Base-by-base conservation (phyloP, 805 yeast species). In the Ascoidea tarda region DNA sequence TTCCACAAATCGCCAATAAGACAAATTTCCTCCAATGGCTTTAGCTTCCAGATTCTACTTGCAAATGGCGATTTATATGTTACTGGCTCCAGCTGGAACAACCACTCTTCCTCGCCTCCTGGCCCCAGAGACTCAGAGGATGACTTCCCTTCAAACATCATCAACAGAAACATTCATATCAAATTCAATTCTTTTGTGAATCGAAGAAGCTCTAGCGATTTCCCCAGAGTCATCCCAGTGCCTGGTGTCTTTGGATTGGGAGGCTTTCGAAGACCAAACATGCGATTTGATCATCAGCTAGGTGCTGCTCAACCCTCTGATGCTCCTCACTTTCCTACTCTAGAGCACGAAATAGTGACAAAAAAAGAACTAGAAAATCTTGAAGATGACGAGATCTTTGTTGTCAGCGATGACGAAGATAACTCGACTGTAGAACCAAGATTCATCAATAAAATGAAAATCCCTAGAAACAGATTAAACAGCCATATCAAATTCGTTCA, bases 401-500 rank as follows among this genome's bases (percentile, higher is more conserved):
- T 10, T 10, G 8, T 38, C 8, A 14, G 14, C 14, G 8, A 8
- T 38, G 44, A 38, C 14, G 44, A 38, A 38, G 8, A 8, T 38
- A 14, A 38, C 14, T 14, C 44, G 14, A 38, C 14, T 33, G 50
- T 48, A n/a, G 38, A 21, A 21, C n/a, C 6, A 8, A 33, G 6
- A 6, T 12, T 32, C 1, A 16, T 48, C 42, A 16, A 28, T n/a
- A 10, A 31, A 38, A 6, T 32, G 5, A 33, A 48, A 32, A 33
- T 53, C 6, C 55, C 55, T 38, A 49, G 45, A n/a, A 48, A 38
- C 14, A 31, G 46, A 21, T 31, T 46, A 32, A 55, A 54, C 6
- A 53, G 52, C 16, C 16, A 63, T 10, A 54, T 65, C 1, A 68
- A 66, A 49, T 69, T 82, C 50, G 60, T 73, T 2, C 70, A 77